Evolutionary conservation across 2,329 filamentous ascomycete genomes (phyloP).

Genomic region (Aureobasidium mangrovei): DNA sequence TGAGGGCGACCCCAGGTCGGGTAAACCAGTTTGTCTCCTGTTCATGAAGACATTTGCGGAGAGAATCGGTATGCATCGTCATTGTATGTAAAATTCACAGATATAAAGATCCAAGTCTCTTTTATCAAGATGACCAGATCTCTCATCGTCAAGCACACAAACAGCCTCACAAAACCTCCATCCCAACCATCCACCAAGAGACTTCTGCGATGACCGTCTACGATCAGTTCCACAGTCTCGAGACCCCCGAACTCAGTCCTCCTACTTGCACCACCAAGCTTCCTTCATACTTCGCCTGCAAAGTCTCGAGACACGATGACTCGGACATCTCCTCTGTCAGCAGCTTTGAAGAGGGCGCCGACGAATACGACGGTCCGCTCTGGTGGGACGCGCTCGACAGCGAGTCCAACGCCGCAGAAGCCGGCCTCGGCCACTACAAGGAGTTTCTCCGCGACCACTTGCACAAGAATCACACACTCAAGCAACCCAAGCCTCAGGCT

Average conservation of each 20-base stretch:
- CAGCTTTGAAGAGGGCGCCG: neutral
- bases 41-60: neutral
- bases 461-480: neutral
- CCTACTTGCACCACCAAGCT: neutral
- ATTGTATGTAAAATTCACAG: neutral
- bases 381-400: constrained; percentile 7
- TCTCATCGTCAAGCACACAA: neutral
- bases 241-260: neutral
- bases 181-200: neutral
- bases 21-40: constrained; percentile 2
- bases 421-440: neutral
- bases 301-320: neutral
- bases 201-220: neutral
- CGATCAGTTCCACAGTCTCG: neutral
- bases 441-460: neutral
- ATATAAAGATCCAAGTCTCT: neutral
- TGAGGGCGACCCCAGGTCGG: constrained; percentile 1
- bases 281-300: constrained; percentile 1
- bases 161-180: neutral
- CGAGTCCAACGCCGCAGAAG: neutral
- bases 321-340: constrained; percentile 3
- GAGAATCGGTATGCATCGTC: neutral
- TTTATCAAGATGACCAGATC: neutral
- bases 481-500: neutral
- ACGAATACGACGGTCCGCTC: neutral